Percentiles rank a stretch among this genome's conserved stretches.
Evolutionary conservation across 2,329 filamentous ascomycete species (phyloP).

Genomic region (Colletotrichum chrysophilum): DNA sequence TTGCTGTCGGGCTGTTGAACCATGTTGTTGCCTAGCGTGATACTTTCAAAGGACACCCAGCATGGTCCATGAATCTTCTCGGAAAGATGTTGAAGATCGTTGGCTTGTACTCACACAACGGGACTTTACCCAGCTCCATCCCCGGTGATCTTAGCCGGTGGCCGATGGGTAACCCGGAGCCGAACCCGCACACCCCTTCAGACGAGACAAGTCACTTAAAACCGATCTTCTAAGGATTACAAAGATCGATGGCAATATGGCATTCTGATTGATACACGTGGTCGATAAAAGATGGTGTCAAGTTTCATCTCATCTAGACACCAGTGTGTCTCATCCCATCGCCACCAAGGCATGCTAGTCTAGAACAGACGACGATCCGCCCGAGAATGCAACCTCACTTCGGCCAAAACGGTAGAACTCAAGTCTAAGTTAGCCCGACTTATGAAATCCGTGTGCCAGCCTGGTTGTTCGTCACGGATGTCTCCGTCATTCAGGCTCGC

Average conservation of each 20-base stretch:
- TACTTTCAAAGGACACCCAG: too few relatives aligned
- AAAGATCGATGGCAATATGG: background rate
- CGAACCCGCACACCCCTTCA: background rate
- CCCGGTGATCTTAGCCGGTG: background rate
- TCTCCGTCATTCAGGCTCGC: background rate
- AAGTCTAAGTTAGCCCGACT: background rate
- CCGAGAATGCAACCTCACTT: background rate
- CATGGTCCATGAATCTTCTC: too few relatives aligned
- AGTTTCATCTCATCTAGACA: background rate
- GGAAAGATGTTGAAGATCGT: accelerated
- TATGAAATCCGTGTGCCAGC: background rate
- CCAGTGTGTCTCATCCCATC: background rate
- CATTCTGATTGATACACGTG: background rate
- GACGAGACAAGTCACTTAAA: background rate
- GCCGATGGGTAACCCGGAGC: background rate
- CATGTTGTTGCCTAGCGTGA: too few relatives aligned
- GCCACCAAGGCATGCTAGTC: background rate
- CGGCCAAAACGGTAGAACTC: background rate
- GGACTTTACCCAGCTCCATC: background rate
- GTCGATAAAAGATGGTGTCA: background rate
- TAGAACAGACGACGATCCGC: background rate
- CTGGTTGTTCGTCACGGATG: background rate
- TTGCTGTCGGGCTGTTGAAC: too few relatives aligned
- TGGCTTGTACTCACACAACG: accelerated
- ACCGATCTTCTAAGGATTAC: background rate